Evolutionary conservation across 2,329 filamentous ascomycete genomes (phyloP).

Genomic region (Aspergillus sojae): DNA sequence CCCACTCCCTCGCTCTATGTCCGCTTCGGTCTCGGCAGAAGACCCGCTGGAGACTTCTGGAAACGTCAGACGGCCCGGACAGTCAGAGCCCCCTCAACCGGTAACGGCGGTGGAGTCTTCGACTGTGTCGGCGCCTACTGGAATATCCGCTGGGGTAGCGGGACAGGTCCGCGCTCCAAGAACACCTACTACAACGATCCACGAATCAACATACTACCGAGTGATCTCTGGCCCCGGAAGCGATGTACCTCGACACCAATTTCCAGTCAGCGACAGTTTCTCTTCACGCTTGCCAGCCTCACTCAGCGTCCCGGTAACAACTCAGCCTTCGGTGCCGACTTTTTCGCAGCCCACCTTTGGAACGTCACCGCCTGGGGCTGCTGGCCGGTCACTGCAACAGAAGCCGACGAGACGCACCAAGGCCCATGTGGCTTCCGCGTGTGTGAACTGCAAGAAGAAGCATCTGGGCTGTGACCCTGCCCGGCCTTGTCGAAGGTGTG

Average conservation of each 20-base stretch:
- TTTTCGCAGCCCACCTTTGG: slow-evolving; percentile 31
- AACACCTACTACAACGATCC: slow-evolving; percentile 16
- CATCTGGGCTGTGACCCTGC: slow-evolving; percentile 50
- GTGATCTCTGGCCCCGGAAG: slow-evolving; percentile 17
- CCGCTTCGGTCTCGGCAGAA: slow-evolving; percentile 42
- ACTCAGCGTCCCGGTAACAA: slow-evolving; percentile 22
- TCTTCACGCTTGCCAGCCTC: slow-evolving; percentile 21
- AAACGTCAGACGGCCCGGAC: slow-evolving; percentile 34
- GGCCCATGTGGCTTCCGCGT: slow-evolving; percentile 52
- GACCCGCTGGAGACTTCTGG: slow-evolving; percentile 41
- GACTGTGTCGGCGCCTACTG: slow-evolving; percentile 11
- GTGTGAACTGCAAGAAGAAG: slow-evolving; percentile 53
- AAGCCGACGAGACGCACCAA: slow-evolving; percentile 49
- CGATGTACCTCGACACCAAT: slow-evolving; percentile 21
- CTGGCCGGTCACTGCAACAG: slow-evolving; percentile 33
- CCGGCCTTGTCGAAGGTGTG: slow-evolving; percentile 49
- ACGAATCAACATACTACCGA: slow-evolving; percentile 20
- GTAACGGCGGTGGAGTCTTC: slow-evolving; percentile 22
- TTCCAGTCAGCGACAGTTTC: slow-evolving; percentile 23
- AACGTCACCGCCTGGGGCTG: slow-evolving; percentile 22
- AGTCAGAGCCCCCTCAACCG: slow-evolving; percentile 31
- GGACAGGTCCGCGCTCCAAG: slow-evolving; percentile 17
- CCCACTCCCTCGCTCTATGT: slow-evolving; percentile 47
- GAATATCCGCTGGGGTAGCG: slow-evolving; percentile 13
- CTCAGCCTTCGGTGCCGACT: slow-evolving; percentile 23